Conservation (phyloP, 2,329 filamentous ascomycete species). For the Aspergillus udagawae region DNA sequence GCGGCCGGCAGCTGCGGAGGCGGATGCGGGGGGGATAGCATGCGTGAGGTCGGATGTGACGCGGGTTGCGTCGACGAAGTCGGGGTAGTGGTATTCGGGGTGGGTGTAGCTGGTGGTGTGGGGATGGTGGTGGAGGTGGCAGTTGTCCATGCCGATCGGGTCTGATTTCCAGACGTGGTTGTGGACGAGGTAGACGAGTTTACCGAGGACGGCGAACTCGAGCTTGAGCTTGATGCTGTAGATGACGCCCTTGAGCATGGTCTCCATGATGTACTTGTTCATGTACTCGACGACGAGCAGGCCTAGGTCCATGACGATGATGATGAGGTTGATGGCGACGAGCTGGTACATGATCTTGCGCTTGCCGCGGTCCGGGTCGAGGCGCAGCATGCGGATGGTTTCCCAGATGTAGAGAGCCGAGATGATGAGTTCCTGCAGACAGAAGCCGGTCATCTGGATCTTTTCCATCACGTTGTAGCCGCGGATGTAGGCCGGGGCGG, state of each 20-base stretch:
- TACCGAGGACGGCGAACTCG: slow-evolving; percentile 47
- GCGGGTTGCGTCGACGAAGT: slow-evolving; percentile 44
- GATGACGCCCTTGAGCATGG: slow-evolving; percentile 44
- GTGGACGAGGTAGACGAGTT: slow-evolving; percentile 41
- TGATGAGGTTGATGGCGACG: slow-evolving; percentile 46
- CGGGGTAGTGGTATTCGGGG: slow-evolving; percentile 29
- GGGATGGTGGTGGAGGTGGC: not conserved
- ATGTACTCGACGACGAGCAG: slow-evolving; percentile 43
- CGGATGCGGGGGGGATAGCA: slow-evolving; percentile 20
- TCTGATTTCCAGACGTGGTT: slow-evolving; percentile 37
- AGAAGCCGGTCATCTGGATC: slow-evolving; percentile 55
- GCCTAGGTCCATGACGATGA: slow-evolving; percentile 45
- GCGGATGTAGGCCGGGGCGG: slow-evolving; percentile 20
- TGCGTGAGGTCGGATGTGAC: slow-evolving; percentile 42
- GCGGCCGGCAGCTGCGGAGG: slow-evolving; percentile 2
- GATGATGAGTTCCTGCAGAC: slow-evolving; percentile 53
- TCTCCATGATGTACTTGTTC: slow-evolving; percentile 45
- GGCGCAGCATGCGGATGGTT: slow-evolving; percentile 48
- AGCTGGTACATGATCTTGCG: slow-evolving; percentile 48
- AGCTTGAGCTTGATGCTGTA: slow-evolving; percentile 50
- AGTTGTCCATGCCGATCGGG: slow-evolving; percentile 16
- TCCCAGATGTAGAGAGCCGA: slow-evolving; percentile 53
- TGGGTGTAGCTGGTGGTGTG: slow-evolving; percentile 4
- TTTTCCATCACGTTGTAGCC: slow-evolving; percentile 50
- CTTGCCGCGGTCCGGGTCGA: slow-evolving; percentile 41